Conservation (phyloP, 495 filamentous ascomycete genomes). For the Hypoxylon subgilvum region DNA sequence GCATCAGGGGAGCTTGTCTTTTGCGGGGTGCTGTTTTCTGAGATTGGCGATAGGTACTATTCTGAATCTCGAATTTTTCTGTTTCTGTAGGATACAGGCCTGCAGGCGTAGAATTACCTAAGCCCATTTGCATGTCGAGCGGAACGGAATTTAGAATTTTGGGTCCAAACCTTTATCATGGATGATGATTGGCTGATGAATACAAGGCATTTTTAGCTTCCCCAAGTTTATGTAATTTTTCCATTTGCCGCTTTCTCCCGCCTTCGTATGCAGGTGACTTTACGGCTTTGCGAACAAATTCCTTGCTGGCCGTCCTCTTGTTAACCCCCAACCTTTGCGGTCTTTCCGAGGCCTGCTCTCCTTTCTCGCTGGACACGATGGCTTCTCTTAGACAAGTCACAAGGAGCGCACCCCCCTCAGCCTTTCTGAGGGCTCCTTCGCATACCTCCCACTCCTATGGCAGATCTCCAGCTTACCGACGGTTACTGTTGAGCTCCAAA, state of each 20-base stretch:
- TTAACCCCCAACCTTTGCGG: conserved; percentile 13
- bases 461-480: conserved; percentile 63
- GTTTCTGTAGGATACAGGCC: no score
- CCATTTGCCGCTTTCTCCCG: conserved; percentile 38
- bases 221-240: conserved; percentile 30
- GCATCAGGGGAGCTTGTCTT: conserved; percentile 15
- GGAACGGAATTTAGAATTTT: conserved; percentile 14
- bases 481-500: conserved; percentile 56
- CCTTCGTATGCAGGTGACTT: conserved; percentile 20
- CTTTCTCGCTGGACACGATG: conserved; percentile 46
- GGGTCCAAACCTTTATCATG: not conserved
- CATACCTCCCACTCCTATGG: conserved; percentile 53
- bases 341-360: conserved; percentile 20
- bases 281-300: conserved; percentile 39
- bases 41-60: no score
- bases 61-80: no score
- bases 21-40: no score
- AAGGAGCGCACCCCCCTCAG: conserved; percentile 47
- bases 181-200: conserved; percentile 11
- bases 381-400: conserved; percentile 52
- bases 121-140: conserved; percentile 21
- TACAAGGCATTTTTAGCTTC: conserved; percentile 2
- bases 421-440: conserved; percentile 45
- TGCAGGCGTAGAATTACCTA: not conserved
- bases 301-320: conserved; percentile 16